Percentiles rank a stretch among this genome's conserved stretches.
Conservation (phyloP, 495 filamentous ascomycete species). For the Penicillium antarcticum region DNA sequence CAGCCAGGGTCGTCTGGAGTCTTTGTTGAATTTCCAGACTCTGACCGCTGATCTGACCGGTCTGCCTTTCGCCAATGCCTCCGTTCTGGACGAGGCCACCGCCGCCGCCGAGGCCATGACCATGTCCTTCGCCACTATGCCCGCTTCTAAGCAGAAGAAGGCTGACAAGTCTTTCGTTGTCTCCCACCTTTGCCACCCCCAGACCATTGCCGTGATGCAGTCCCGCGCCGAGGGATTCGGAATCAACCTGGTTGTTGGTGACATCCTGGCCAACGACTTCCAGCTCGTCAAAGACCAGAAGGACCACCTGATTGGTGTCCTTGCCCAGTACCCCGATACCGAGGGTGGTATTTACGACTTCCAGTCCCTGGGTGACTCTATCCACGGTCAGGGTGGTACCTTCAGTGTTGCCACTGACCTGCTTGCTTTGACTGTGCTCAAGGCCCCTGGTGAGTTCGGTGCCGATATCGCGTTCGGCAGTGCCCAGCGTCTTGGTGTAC, state of each 20-base stretch:
- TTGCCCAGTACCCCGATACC: constrained; percentile 94
- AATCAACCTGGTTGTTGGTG: constrained; percentile 70
- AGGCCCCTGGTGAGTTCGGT: constrained; percentile 92
- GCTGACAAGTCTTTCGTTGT: constrained; percentile 79
- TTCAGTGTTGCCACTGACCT: constrained; percentile 92
- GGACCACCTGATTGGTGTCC: constrained; percentile 82
- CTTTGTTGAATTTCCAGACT: constrained; percentile 95
- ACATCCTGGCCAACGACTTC: constrained; percentile 62
- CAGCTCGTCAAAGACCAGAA: constrained; percentile 68
- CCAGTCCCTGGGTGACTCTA: constrained; percentile 65
- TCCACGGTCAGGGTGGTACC: constrained; percentile 76
- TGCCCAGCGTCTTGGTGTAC: constrained; percentile 92
- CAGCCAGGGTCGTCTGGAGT: constrained; percentile 91
- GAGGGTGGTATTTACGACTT: constrained; percentile 80
- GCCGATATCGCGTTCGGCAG: constrained; percentile 97
- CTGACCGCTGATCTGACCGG: constrained; percentile 87
- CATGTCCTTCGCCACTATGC: constrained; percentile 76
- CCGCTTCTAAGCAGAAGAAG: constrained; percentile 68
- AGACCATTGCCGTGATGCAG: constrained; percentile 82
- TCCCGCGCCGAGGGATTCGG: constrained; percentile 93
- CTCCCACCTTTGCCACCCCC: constrained; percentile 78
- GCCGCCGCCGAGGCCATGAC: constrained; percentile 98
- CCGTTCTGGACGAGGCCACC: constrained; percentile 88
- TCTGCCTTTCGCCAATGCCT: constrained; percentile 90
- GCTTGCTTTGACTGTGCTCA: constrained; percentile 83